Evolutionary conservation across 2,329 filamentous ascomycete genomes (phyloP).

Genomic region (Neoascochyta sp.): DNA sequence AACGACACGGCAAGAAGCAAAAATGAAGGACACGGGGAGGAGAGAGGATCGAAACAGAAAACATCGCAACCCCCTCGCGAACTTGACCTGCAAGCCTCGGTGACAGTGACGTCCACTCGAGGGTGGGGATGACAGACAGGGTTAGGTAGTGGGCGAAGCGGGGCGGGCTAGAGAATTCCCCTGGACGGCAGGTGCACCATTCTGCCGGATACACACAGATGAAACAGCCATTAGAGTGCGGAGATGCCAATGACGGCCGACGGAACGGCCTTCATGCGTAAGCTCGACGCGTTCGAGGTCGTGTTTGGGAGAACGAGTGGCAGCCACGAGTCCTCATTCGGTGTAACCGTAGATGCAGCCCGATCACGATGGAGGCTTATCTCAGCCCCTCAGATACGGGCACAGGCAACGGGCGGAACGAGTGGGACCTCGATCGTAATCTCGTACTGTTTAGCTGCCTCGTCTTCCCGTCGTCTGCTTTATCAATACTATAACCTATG

Average conservation of each 20-base stretch:
- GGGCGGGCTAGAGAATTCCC: conserved; percentile 4
- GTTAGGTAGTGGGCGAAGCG: conserved; percentile 2
- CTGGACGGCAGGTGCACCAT: conserved; percentile 9
- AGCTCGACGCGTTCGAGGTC: conserved; percentile 4
- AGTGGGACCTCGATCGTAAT: no score
- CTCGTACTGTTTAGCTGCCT: no score
- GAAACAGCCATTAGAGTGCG: conserved; percentile 8
- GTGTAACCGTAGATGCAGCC: no score
- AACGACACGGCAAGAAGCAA: conserved; percentile 1
- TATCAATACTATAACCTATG: no score
- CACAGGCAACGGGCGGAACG: no score
- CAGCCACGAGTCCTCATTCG: no score
- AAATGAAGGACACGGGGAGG: no score
- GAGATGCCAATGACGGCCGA: conserved; percentile 6
- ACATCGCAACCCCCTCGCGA: conserved; percentile 3
- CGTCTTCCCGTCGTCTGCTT: no score
- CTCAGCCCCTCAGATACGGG: no score
- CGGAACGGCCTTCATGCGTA: conserved; percentile 6
- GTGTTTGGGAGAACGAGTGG: neutral
- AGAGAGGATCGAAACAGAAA: no score
- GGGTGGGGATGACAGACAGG: conserved; percentile 9
- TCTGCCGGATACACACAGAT: conserved; percentile 3
- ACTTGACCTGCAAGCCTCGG: conserved; percentile 4
- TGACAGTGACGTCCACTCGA: conserved; percentile 4
- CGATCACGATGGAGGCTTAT: no score